Evolutionary conservation across 2,329 filamentous ascomycete genomes (phyloP).

Genomic region (Talaromyces sp.): DNA sequence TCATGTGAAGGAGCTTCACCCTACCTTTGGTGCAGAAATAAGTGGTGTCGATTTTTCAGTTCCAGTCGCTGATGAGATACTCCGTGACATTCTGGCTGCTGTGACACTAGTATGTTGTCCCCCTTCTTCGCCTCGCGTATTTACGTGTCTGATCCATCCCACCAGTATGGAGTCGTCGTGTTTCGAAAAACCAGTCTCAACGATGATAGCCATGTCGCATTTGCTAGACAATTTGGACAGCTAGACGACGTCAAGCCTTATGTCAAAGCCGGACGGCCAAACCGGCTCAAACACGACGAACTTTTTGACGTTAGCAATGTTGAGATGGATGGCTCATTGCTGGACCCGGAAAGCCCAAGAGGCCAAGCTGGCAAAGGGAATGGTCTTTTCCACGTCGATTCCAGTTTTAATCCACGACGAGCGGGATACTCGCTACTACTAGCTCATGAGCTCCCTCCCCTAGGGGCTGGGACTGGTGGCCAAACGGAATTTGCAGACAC

Average conservation of each 20-base stretch:
- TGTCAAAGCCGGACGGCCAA: conserved; percentile 41
- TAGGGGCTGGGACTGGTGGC: conserved; percentile 38
- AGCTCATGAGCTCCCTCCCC: conserved; percentile 48
- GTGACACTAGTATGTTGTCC: background rate
- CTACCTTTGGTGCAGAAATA: conserved; percentile 6
- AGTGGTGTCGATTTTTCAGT: conserved; percentile 5
- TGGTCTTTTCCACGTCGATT: conserved; percentile 52
- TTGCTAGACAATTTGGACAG: conserved; percentile 50
- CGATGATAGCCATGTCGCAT: conserved; percentile 49
- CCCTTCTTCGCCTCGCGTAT: background rate
- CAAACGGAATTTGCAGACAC: conserved; percentile 53
- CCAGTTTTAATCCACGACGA: conserved; percentile 52
- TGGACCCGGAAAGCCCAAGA: conserved; percentile 39
- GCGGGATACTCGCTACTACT: conserved; percentile 50
- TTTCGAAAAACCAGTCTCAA: conserved; percentile 49
- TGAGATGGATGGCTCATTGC: conserved; percentile 43
- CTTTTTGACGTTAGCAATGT: conserved; percentile 58
- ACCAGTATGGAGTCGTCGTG: conserved; percentile 51
- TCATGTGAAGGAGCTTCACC: conserved; percentile 3
- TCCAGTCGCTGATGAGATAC: background rate
- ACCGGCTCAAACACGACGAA: conserved; percentile 47
- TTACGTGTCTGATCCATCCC: background rate
- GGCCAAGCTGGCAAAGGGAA: conserved; percentile 45
- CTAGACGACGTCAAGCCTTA: conserved; percentile 54
- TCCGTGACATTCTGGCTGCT: background rate